Percentiles rank a stretch among this genome's conserved stretches.
phyloP scores from a whole-genome alignment of 2,329 filamentous ascomycete species.

The Alternaria alternata region DNA sequence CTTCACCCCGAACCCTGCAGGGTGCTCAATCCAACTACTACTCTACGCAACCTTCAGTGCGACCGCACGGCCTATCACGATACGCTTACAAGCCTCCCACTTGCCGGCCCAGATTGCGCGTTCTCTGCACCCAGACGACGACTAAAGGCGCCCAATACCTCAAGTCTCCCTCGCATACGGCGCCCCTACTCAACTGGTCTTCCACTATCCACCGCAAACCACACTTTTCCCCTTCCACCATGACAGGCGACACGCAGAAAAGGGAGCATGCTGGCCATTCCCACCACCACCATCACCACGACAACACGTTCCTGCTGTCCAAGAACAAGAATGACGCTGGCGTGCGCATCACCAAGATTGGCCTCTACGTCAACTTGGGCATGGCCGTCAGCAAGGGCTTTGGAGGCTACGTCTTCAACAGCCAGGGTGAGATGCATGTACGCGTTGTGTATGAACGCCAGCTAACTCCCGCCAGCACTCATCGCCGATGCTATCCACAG shows the following conservation, averaged over 20 bases:
- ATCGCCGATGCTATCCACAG: constrained; percentile 95
- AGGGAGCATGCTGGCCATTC: constrained; percentile 56
- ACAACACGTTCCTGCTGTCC: constrained; percentile 83
- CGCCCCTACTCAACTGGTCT: constrained; percentile 41
- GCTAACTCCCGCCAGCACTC: constrained; percentile 65
- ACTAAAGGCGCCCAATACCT: constrained; percentile 29
- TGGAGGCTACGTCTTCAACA: constrained; percentile 94
- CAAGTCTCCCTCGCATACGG: constrained; percentile 11
- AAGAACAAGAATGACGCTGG: constrained; percentile 89
- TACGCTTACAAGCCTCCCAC: constrained; percentile 14
- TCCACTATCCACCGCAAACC: constrained; percentile 42
- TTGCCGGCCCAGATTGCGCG: constrained; percentile 35
- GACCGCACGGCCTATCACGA: constrained; percentile 25
- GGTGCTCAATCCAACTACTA: constrained; percentile 14
- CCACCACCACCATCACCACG: constrained; percentile 78
- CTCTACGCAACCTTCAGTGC: constrained; percentile 28
- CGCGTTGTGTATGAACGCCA: not conserved
- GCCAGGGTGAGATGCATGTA: constrained; percentile 63
- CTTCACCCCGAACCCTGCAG: constrained; percentile 23
- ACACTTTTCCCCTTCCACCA: constrained; percentile 40
- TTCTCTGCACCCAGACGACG: constrained; percentile 42
- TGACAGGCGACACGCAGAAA: constrained; percentile 42
- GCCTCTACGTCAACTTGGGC: constrained; percentile 85
- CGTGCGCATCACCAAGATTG: constrained; percentile 91
- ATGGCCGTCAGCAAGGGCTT: constrained; percentile 95